phyloP scores from a whole-genome alignment of 345 rosid genomes.

The Lepidium sativum region DNA sequence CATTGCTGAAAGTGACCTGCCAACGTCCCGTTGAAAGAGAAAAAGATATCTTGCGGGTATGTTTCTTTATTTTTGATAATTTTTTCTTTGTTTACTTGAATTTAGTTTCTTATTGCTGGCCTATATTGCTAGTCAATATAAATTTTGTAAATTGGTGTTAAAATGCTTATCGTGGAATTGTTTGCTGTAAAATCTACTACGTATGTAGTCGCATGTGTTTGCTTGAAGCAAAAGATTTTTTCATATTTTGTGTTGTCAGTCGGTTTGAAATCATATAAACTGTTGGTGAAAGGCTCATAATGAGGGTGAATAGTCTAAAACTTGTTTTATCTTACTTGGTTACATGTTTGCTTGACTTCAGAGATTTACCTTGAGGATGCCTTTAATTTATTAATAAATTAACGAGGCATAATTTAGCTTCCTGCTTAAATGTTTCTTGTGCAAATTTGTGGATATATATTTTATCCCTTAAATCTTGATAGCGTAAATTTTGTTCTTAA shows the following conservation, averaged over 20 bases:
- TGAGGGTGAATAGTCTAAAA: not conserved
- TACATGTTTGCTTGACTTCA: not conserved
- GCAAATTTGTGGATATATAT: not conserved
- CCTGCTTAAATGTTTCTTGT: not conserved
- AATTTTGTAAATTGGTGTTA: not conserved
- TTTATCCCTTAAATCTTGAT: not conserved
- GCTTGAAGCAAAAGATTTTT: not conserved
- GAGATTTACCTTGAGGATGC: not conserved
- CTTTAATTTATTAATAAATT: not conserved
- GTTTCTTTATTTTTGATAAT: not conserved
- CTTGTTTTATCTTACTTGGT: not conserved
- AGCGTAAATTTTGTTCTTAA: not conserved
- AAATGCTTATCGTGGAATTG: not conserved
- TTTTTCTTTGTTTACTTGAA: not conserved
- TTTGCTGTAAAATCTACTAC: not conserved
- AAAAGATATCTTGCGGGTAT: slow-evolving; percentile 65
- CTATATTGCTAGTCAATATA: not conserved
- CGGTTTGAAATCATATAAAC: not conserved
- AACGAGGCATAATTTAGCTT: not conserved
- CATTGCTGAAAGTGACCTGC: slow-evolving; percentile 83
- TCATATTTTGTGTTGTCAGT: not conserved
- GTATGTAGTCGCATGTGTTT: not conserved
- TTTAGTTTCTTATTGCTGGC: not conserved
- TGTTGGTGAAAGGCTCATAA: not conserved
- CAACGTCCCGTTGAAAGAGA: slow-evolving; percentile 87